Conservation (phyloP, 805 yeast species). For the Yamadazyma laniorum region DNA sequence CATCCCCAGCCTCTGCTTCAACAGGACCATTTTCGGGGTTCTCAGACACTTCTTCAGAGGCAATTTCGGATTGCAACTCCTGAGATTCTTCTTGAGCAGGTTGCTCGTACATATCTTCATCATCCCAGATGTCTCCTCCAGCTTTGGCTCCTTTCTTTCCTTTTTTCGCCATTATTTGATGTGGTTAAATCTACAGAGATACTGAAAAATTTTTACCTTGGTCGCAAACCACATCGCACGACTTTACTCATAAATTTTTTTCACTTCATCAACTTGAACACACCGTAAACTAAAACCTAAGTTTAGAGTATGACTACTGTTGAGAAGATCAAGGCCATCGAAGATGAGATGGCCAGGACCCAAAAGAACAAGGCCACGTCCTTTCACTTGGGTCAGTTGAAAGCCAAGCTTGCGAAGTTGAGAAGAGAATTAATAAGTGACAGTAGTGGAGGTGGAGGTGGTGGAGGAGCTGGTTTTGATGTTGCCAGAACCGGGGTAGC, state of each 20-base stretch:
- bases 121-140: constrained; percentile 76
- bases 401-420: constrained; percentile 93
- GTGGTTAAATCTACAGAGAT: neutral
- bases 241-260: constrained; percentile 2
- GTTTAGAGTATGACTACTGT: constrained; percentile 40
- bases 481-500: constrained; percentile 99
- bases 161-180: constrained; percentile 51
- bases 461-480: constrained; percentile 93
- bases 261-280: constrained; percentile 1
- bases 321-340: constrained; percentile 77
- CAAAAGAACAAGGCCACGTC: constrained; percentile 98
- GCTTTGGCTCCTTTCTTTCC: constrained; percentile 58
- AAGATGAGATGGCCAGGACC: constrained; percentile 96
- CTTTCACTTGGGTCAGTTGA: constrained; percentile 94
- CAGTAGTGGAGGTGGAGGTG: constrained; percentile 72
- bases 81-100: constrained; percentile 4
- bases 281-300: constrained; percentile 4
- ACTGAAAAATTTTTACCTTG: constrained; percentile 4
- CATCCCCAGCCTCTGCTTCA: constrained; percentile 19
- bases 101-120: constrained; percentile 43
- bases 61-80: constrained; percentile 3
- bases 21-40: constrained; percentile 36
- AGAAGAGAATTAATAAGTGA: constrained; percentile 82
- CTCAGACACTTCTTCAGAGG: constrained; percentile 23
- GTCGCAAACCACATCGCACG: constrained; percentile 8